These are phyloP conservation scores for Kluyveromyces sp. DNA, from an alignment of 1,139 yeast species.

Conservation along the genomic window DNA sequence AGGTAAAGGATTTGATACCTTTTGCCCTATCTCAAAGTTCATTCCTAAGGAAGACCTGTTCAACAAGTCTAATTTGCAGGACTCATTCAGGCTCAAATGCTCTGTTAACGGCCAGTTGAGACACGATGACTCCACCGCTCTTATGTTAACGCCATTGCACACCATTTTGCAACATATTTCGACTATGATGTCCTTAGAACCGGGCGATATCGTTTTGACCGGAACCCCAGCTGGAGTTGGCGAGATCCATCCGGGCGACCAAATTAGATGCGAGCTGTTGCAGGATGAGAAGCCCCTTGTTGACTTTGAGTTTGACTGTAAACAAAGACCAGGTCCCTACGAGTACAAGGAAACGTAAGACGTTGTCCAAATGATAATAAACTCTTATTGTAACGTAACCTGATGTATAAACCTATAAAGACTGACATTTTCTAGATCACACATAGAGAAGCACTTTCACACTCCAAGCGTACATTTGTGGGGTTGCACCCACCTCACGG, in stretches of 20 bases:
- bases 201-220: conserved; percentile 85
- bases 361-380: no score
- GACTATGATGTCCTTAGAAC: conserved; percentile 77
- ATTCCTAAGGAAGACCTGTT: conserved; percentile 61
- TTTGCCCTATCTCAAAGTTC: conserved; percentile 70
- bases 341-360: conserved; percentile 46
- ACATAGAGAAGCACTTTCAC: no score
- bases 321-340: conserved; percentile 76
- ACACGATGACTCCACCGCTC: conserved; percentile 71
- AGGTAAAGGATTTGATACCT: conserved; percentile 95
- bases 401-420: no score
- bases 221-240: conserved; percentile 99
- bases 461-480: no score
- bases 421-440: no score
- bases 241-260: conserved; percentile 67
- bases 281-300: conserved; percentile 51
- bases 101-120: conserved; percentile 61
- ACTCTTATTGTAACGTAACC: no score
- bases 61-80: conserved; percentile 54
- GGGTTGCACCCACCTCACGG: neutral
- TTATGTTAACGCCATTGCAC: conserved; percentile 88
- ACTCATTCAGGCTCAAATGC: conserved; percentile 41
- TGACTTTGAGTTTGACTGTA: conserved; percentile 48
- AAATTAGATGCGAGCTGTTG: conserved; percentile 53
- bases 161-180: conserved; percentile 76